Base-by-base conservation (phyloP, 2,329 filamentous ascomycete genomes). In the Arthroderma sp. region DNA sequence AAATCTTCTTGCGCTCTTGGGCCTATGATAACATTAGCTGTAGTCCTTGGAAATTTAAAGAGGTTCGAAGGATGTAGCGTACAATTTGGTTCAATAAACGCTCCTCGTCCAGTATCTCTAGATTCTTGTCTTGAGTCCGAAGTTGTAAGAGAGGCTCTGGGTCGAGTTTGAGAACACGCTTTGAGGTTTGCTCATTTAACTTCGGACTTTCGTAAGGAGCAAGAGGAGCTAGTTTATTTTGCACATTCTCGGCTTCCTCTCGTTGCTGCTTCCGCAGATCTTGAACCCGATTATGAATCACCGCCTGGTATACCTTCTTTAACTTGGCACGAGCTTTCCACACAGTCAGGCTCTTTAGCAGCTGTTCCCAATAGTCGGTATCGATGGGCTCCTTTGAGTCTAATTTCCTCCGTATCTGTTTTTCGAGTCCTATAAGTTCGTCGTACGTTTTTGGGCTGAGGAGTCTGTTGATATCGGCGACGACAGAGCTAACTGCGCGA, bases 331-430 rank as follows among this genome's bases (percentile, higher is more conserved):
- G 87, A 31, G 91, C 86, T 67, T 96, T 96, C 80, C 85, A 95
- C 1, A 94, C 79, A 5, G 83, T 72, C 50, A 98, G 69, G 58
- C 81, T 93, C 52, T 81, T 80, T 49, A 98, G 71, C 10, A 98
- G 71, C 59, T 94, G 85, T 59, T 94, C 86, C 91, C 91, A 98
- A 62, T 96, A 98, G 64, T 98, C 91, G 2, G 84, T 86, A 62
- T 98, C 91, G 52, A 98, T 89, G 6, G 85, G 81, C 58, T 95
- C 88, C 58, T 94, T 81, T 5, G 86, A 93, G 43, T 80, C 74
- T 40, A 98, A 69, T 67, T 98, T 98, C 10, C 73, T 71, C 59
- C 79, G 80, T 61, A 98, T 91, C 66, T 96, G 88, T 51, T 72
- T 77, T 64, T 98, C 89, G 40, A 98, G 71, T 11, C 76, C 76